phyloP scores from a whole-genome alignment of 148 eudicot species.

The Fagopyrum tataricum region DNA sequence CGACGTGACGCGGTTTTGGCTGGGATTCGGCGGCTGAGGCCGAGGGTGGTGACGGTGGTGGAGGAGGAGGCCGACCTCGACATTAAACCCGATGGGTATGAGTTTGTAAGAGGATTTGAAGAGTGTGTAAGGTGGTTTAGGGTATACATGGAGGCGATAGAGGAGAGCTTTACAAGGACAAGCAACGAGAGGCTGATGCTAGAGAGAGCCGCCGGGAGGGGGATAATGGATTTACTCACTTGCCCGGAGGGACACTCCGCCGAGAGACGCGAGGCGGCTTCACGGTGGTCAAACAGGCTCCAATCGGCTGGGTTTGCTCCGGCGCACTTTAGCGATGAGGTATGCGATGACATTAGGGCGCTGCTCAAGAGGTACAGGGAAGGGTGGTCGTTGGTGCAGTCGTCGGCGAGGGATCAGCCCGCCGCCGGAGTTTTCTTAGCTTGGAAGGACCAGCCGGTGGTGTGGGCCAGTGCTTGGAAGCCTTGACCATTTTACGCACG shows the following conservation, averaged over 20 bases:
- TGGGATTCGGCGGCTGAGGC: slow-evolving; percentile 42
- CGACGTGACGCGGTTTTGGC: slow-evolving; percentile 46
- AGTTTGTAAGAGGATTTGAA: slow-evolving; percentile 58
- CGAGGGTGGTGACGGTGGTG: slow-evolving; percentile 68
- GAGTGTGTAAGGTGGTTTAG: slow-evolving; percentile 86
- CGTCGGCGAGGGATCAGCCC: slow-evolving; percentile 14
- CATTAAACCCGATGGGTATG: slow-evolving; percentile 39
- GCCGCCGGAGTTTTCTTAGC: slow-evolving; percentile 73
- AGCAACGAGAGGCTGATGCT: slow-evolving; percentile 83
- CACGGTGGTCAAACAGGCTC: slow-evolving; percentile 57
- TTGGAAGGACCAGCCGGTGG: slow-evolving; percentile 93
- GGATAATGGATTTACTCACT: slow-evolving; percentile 69
- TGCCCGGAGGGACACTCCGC: slow-evolving; percentile 52
- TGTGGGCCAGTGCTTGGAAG: slow-evolving; percentile 98
- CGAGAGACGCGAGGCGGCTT: slow-evolving; percentile 77
- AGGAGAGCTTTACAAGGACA: slow-evolving; percentile 62
- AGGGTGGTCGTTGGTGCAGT: slow-evolving; percentile 74
- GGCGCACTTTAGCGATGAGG: slow-evolving; percentile 63
- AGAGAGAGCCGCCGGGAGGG: slow-evolving; percentile 79
- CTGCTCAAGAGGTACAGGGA: slow-evolving; percentile 85
- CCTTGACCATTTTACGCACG: slow-evolving; percentile 28
- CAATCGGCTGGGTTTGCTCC: slow-evolving; percentile 46
- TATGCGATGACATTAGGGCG: slow-evolving; percentile 81
- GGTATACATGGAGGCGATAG: slow-evolving; percentile 75
- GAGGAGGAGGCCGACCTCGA: slow-evolving; percentile 88